Evolutionary conservation across 192 early-diverging fungal species (phyloP), one percentile per base, ranked within the genome.

Genomic region (Dissophora ornata): DNA sequence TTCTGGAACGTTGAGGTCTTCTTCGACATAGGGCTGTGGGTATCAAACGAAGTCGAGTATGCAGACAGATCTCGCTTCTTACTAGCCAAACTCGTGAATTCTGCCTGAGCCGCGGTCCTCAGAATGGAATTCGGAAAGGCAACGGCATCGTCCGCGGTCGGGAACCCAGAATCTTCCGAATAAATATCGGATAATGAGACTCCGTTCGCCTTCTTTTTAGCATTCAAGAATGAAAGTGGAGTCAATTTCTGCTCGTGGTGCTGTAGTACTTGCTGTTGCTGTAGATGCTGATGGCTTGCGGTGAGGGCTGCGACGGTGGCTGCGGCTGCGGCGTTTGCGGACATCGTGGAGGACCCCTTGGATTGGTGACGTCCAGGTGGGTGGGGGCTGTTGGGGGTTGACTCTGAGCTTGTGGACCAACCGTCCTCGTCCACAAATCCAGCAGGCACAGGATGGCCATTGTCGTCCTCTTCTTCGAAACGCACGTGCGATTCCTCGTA

Each of bases 401-500:
- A 58, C 3, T 65, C 57, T 9, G 73, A 62, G 26, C 38, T 44
- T 8, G 73, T 62, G 19, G 73, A 77, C 73, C 73, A 77, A 11
- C 73, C 64, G n/a, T 77, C 73, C 12, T 77, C 73, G 45, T 77
- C 73, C 33, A 59, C 65, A 54, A 77, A 77, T 4, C 73, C 73
- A 24, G 73, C 64, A 19, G 65, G 57, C 2, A 67, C 73, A 1
- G 73, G 73, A 19, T 67, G 73, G 30, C 65, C 70, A 54, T 74
- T 67, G 40, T 77, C 73, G 22, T 77, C 73, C 59, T 98, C 96
- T 15, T 93, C 90, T 68, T 96, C 96, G 42, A 95, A 87, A 48
- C 89, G 89, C 57, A 95, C 94, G 58, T 98, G 96, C 71, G 87
- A 89, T 79, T 98, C 97, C 81, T 98, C 97, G 69, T 95, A 97